Evolutionary conservation across 768 basidiomycete species (phyloP).

Genomic region (Auriscalpium orientale): DNA sequence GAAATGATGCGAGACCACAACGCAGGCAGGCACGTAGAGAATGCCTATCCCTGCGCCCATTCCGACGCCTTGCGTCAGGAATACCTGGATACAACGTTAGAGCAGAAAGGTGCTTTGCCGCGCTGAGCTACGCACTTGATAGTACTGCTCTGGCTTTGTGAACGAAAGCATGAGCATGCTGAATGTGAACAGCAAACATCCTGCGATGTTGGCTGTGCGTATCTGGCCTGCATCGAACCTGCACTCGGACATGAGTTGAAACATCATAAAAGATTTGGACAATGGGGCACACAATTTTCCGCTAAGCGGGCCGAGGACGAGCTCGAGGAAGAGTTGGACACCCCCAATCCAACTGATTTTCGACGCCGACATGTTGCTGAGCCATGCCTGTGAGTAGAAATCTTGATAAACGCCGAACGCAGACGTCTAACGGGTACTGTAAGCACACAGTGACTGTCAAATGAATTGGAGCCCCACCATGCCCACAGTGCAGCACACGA

Average conservation of each 20-base stretch:
- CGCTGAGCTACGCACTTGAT: background rate
- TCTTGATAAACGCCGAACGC: background rate
- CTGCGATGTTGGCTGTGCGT: background rate
- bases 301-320: background rate
- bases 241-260: background rate
- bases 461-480: background rate
- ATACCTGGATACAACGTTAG: background rate
- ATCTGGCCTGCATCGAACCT: background rate
- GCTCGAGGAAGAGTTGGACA: background rate
- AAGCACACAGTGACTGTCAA: background rate
- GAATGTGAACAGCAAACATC: background rate
- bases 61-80: background rate
- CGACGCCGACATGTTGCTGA: background rate
- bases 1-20: background rate
- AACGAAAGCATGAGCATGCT: background rate
- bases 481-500: background rate
- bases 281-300: background rate
- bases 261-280: background rate
- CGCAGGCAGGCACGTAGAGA: background rate
- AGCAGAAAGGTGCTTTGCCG: background rate
- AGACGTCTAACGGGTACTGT: background rate
- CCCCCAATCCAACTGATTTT: background rate
- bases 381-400: background rate
- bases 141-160: background rate
- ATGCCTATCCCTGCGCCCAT: conserved; percentile 1